Conservation (phyloP, 192 early-diverging fungal genomes). For the Rhizophagus clarus region DNA sequence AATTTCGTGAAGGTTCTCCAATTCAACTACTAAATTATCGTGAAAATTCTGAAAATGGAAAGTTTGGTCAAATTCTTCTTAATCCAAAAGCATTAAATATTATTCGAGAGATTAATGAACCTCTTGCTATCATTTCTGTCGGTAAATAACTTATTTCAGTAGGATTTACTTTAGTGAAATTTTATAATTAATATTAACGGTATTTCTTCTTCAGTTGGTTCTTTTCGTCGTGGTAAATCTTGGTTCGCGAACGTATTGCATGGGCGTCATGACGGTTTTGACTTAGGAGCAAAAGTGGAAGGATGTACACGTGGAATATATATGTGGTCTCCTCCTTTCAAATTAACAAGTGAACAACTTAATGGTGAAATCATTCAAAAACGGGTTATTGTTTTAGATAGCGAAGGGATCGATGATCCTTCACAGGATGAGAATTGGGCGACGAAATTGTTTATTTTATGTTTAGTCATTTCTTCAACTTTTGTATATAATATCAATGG, state of each 20-base stretch:
- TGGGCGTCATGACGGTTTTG: conserved; percentile 21
- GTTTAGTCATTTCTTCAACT: conserved; percentile 19
- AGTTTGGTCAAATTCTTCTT: neutral
- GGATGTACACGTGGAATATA: conserved; percentile 22
- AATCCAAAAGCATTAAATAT: neutral
- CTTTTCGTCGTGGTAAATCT: conserved; percentile 25
- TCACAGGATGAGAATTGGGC: conserved; percentile 12
- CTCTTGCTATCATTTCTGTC: conserved; percentile 10
- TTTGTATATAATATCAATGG: conserved; percentile 30
- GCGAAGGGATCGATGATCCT: conserved; percentile 29
- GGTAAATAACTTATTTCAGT: neutral
- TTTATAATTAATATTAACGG: too few species aligned
- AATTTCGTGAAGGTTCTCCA: neutral
- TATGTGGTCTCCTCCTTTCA: conserved; percentile 20
- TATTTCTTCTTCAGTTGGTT: neutral
- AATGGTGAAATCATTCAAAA: neutral
- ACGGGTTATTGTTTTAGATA: conserved; percentile 12
- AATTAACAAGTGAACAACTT: neutral
- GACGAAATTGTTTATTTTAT: conserved; percentile 24
- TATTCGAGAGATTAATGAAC: conserved; percentile 5
- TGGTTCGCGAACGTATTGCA: conserved; percentile 14
- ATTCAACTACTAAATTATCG: neutral
- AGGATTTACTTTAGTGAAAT: too few species aligned
- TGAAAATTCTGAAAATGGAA: neutral
- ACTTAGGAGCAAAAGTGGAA: neutral